Conservation (phyloP, 2,329 filamentous ascomycete species). For the Trichoderma polysporum region DNA sequence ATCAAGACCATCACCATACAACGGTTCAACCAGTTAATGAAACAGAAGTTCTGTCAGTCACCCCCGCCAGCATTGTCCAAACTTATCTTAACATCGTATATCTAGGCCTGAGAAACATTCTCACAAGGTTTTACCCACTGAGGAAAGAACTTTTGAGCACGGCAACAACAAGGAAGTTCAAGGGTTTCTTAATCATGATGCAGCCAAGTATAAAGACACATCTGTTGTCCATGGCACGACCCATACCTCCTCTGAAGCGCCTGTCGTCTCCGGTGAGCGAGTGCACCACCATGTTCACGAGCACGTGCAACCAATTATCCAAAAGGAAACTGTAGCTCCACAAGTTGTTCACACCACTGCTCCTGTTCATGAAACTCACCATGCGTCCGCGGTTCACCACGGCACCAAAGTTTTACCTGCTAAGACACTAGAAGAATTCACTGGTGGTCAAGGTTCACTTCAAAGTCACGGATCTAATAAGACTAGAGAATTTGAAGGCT, state of each 20-base stretch:
- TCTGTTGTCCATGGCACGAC: slow-evolving; percentile 33
- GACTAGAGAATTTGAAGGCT: slow-evolving; percentile 61
- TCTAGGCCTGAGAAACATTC: slow-evolving; percentile 59
- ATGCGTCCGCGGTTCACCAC: slow-evolving; percentile 66
- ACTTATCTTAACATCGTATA: not conserved
- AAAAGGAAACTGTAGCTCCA: slow-evolving; percentile 68
- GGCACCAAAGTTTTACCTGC: slow-evolving; percentile 61
- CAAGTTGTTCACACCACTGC: slow-evolving; percentile 69
- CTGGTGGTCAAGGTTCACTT: slow-evolving; percentile 38
- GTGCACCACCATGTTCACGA: slow-evolving; percentile 57
- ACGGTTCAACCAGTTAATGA: slow-evolving; percentile 61
- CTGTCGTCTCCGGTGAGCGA: slow-evolving; percentile 32
- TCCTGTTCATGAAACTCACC: slow-evolving; percentile 70
- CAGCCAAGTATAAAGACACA: slow-evolving; percentile 34
- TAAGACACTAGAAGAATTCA: slow-evolving; percentile 65
- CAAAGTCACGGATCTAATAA: slow-evolving; percentile 52
- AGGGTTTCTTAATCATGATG: slow-evolving; percentile 51
- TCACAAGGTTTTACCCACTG: slow-evolving; percentile 57
- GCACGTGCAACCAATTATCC: slow-evolving; percentile 67
- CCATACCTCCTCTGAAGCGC: slow-evolving; percentile 28
- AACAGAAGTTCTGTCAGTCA: slow-evolving; percentile 37
- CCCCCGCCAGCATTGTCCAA: not conserved
- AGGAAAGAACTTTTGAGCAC: slow-evolving; percentile 63
- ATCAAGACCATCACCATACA: slow-evolving; percentile 72
- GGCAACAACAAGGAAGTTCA: slow-evolving; percentile 52